Percentiles rank a stretch among this genome's conserved stretches.
phyloP scores from a whole-genome alignment of 768 basidiomycete genomes.

The Suillus variegatus region DNA sequence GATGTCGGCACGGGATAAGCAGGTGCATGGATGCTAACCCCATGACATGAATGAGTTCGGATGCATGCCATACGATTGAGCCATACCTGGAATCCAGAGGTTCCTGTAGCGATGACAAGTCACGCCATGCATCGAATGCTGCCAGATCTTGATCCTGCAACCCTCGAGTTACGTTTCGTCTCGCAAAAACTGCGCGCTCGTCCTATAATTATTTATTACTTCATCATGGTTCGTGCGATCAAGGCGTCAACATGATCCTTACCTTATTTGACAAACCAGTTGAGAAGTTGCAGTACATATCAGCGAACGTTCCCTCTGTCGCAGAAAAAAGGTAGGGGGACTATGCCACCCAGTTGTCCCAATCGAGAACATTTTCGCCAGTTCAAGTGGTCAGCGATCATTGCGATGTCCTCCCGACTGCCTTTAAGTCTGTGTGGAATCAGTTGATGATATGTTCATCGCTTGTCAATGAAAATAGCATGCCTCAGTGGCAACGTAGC shows the following conservation, averaged over 20 bases:
- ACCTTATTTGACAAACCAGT: constrained; percentile 18
- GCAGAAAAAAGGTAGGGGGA: constrained; percentile 40
- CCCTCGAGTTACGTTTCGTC: constrained; percentile 62
- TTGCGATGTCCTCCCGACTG: constrained; percentile 42
- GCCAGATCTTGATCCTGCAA: constrained; percentile 41
- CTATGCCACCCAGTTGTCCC: constrained; percentile 54
- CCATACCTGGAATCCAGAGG: constrained; percentile 41
- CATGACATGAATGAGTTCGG: constrained; percentile 9
- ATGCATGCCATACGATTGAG: constrained; percentile 1
- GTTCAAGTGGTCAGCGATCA: constrained; percentile 49
- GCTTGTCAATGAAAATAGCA: constrained; percentile 3
- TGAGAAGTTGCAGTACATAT: constrained; percentile 44
- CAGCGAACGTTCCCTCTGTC: constrained; percentile 28
- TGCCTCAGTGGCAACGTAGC: constrained; percentile 63
- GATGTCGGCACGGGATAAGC: constrained; percentile 64
- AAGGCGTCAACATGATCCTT: not conserved
- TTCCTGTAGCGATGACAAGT: constrained; percentile 28
- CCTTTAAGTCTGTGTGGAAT: constrained; percentile 33
- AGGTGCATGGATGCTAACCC: constrained; percentile 45
- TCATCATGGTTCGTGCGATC: not conserved
- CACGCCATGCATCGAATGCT: constrained; percentile 43
- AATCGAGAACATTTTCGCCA: constrained; percentile 56
- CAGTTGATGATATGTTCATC: not conserved
- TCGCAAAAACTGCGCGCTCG: constrained; percentile 35
- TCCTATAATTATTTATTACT: constrained; percentile 14